These are phyloP conservation scores for Datura wrightii DNA, from an alignment of 257 asterid genomes.

Conservation along the genomic window DNA sequence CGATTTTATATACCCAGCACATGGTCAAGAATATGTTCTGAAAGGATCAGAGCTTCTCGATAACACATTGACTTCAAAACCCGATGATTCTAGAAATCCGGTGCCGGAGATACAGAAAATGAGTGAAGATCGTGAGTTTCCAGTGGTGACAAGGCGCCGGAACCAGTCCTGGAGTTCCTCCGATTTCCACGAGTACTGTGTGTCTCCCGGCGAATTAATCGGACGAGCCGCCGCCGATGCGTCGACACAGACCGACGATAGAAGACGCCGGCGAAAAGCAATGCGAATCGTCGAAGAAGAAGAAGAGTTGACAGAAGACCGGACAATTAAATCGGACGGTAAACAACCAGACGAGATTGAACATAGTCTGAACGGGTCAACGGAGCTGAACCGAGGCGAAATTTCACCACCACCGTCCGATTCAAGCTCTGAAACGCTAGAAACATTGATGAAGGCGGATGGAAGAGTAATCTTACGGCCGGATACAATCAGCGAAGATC, in stretches of 20 bases:
- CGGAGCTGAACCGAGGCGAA: slow-evolving; percentile 48
- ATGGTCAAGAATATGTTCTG: slow-evolving; percentile 78
- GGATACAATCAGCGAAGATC: slow-evolving; percentile 38
- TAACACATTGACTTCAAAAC: slow-evolving; percentile 30
- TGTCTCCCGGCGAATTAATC: slow-evolving; percentile 43
- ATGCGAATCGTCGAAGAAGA: slow-evolving; percentile 47
- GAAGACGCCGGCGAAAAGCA: slow-evolving; percentile 56
- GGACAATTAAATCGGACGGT: neutral
- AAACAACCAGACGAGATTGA: slow-evolving; percentile 41
- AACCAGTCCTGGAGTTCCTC: slow-evolving; percentile 86
- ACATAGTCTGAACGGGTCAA: slow-evolving; percentile 27
- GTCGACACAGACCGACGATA: slow-evolving; percentile 77
- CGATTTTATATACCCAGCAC: slow-evolving; percentile 81
- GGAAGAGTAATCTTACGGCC: slow-evolving; percentile 40
- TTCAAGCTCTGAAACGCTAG: slow-evolving; percentile 71
- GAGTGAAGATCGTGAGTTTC: slow-evolving; percentile 31
- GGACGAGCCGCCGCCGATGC: slow-evolving; percentile 59
- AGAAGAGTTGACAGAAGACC: slow-evolving; percentile 38
- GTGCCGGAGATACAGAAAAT: slow-evolving; percentile 35
- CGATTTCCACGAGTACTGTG: slow-evolving; percentile 71
- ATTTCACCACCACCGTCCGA: slow-evolving; percentile 84
- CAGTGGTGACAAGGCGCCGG: slow-evolving; percentile 54
- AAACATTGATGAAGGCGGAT: slow-evolving; percentile 62
- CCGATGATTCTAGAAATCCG: slow-evolving; percentile 36
- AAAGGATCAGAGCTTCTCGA: slow-evolving; percentile 79